Percentiles rank a stretch among this genome's conserved stretches.
phyloP scores from a whole-genome alignment of 2,329 filamentous ascomycete species.

The Botryotinia narcissicola region DNA sequence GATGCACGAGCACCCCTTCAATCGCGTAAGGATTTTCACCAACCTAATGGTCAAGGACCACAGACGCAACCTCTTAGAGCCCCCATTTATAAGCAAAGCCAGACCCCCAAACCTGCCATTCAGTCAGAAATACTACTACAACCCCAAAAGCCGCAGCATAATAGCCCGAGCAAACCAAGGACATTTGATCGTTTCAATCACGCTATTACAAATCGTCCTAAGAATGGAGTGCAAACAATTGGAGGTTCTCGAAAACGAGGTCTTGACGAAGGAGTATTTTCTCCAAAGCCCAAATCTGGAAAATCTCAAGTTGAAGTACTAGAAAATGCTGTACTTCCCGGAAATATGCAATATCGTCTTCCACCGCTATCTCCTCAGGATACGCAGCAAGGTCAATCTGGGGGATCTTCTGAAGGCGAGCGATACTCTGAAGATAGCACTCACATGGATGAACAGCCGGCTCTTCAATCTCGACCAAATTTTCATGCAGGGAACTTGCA shows the following conservation, averaged over 20 bases:
- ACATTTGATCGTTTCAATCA: constrained; percentile 12
- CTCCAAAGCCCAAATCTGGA: neutral
- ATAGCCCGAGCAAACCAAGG: neutral
- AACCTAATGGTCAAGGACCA: neutral
- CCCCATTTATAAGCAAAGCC: constrained; percentile 4
- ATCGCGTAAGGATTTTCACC: neutral
- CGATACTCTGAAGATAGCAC: constrained; percentile 8
- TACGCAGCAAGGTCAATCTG: neutral
- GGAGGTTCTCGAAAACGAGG: constrained; percentile 11
- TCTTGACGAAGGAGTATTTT: constrained; percentile 3
- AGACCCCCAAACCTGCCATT: neutral
- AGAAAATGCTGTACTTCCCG: neutral
- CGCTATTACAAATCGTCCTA: constrained; percentile 2
- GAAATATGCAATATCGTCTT: neutral
- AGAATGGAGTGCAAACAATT: neutral
- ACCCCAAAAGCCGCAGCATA: neutral
- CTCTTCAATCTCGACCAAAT: constrained; percentile 13
- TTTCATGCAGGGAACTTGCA: neutral
- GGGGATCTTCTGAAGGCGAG: constrained; percentile 5
- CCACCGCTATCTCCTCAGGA: neutral
- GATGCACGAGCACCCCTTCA: neutral
- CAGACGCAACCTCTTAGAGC: neutral
- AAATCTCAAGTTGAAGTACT: constrained; percentile 6
- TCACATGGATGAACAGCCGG: neutral
- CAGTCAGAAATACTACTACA: neutral